Base-by-base conservation (phyloP, 1,284 basidiomycete genomes). In the Filobasidium uniguttulatum region DNA sequence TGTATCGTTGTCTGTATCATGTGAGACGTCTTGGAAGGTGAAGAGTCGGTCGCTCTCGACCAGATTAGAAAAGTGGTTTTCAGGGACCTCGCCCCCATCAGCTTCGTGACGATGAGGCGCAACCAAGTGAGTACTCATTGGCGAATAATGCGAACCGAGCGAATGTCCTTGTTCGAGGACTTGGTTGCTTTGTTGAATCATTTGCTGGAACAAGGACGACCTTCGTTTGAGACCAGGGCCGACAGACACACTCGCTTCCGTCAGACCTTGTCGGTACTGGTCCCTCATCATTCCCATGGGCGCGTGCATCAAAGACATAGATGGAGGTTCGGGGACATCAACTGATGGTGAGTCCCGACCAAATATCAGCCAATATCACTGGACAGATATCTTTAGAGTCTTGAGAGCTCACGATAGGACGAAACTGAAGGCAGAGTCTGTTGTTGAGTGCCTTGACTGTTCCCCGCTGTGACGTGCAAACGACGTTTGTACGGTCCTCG, bases 401-500 rank as follows among this genome's bases (percentile, higher is more conserved):
- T 33, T n/a, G 9, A 10, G 10, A 9, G 31, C 31, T n/a, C 10
- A 9, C 31, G 31, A 33, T n/a, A 33, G 31, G n/a, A 9, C 10
- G 31, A n/a, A n/a, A n/a, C 31, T 17, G 36, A 12, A 22, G 23
- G 19, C 23, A n/a, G 36, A 22, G 15, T 17, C 7, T 37, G 35
- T 12, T 12, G 9, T 12, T 19, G 17, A n/a, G 15, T 17, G 8
- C 35, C 9, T 37, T 8, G 17, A 10, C 9, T n/a, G 9, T 5
- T 38, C 19, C 20, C 19, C 7, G 35, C 15, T 17, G 36, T 5
- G 15, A 12, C 36, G 19, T 43, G 20, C 40, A n/a, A n/a, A n/a
- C n/a, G 40, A 14, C 26, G 26, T 29, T 43, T 43, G 40, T 43
- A 43, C 2, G 40, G 40, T 43, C 40, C 40, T 3, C 40, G 40